Percentiles rank a stretch among this genome's conserved stretches.
Evolutionary conservation across 1,284 basidiomycete species (phyloP).

Genomic region (Apiotrichum brassicae): DNA sequence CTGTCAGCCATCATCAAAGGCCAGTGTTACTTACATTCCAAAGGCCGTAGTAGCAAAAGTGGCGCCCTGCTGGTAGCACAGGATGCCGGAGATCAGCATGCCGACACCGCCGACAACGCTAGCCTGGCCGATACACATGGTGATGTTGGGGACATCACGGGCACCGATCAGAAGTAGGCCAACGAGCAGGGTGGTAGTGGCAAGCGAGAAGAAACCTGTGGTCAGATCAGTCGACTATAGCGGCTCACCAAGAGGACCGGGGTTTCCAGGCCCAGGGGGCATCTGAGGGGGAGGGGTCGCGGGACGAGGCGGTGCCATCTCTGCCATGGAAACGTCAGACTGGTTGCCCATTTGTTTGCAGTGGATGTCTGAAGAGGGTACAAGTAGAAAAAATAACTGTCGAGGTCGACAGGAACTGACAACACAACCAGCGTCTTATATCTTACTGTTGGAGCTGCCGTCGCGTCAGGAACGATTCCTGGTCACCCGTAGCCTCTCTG

Average conservation of each 20-base stretch:
- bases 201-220: conserved; percentile 12
- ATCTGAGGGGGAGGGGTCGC: background rate
- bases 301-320: background rate
- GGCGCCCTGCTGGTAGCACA: conserved; percentile 14
- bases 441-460: too few relatives aligned
- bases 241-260: conserved; percentile 7
- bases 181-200: conserved; percentile 11
- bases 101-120: conserved; percentile 12
- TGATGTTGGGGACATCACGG: conserved; percentile 3
- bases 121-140: conserved; percentile 10
- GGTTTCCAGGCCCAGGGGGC: conserved; percentile 2
- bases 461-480: too few relatives aligned
- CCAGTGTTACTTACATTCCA: conserved; percentile 6
- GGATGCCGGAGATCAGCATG: conserved; percentile 14
- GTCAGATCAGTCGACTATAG: background rate
- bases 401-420: too few relatives aligned
- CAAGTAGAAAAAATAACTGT: too few relatives aligned
- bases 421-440: too few relatives aligned
- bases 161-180: conserved; percentile 9
- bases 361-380: too few relatives aligned
- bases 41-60: conserved; percentile 10
- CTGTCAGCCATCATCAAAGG: too few relatives aligned
- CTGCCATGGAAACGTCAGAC: background rate
- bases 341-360: background rate
- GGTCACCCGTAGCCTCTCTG: too few relatives aligned